Evolutionary conservation across 129 eudicot species (phyloP), one percentile per base, ranked within the genome.

Genomic region (Flaveria trinervia): DNA sequence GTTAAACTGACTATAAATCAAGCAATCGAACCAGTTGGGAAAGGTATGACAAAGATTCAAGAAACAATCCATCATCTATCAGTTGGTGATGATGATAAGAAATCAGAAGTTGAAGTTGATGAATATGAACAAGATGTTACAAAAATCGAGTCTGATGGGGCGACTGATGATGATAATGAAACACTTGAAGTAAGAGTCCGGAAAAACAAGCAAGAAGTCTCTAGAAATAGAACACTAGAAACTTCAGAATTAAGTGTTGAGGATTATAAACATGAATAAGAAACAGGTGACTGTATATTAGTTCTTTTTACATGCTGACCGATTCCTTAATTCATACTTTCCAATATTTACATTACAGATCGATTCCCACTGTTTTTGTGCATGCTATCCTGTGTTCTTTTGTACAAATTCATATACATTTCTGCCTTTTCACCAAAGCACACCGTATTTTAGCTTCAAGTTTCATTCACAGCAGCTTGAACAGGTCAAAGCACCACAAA

Each of bases 31-130:
- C 99, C 99, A 16, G 96, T 95, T 3, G 97, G 87, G 52, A 90
- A 92, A 82, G 99, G 99, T 5, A 66, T 94, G 96, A 88, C 96
- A 28, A 91, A 88, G 82, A 89, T 95, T 59, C 97, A 92, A 79
- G 97, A 95, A 70, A 95, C 85, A 14, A 78, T 95, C 80, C 92
- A 92, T 64, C 94, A 91, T 30, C 78, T 82, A 45, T 73, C 88
- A 1, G 92, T 89, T 15, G 86, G 81, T 18, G 92, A 85, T 2
- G 72, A 84, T 30, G 67, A 86, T 44, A 77, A 83, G 41, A 80
- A 89, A 66, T 54, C 83, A 2, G 89, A 89, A 77, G 78, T 87
- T 22, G 79, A 88, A 81, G 88, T 93, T 41, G 91, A 87, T 52
- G 88, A 88, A 77, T 85, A 80, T 16, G 80, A 93, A 72, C 64